Conservation (phyloP, 1,139 yeast species). For the Starmera stellimalicola region DNA sequence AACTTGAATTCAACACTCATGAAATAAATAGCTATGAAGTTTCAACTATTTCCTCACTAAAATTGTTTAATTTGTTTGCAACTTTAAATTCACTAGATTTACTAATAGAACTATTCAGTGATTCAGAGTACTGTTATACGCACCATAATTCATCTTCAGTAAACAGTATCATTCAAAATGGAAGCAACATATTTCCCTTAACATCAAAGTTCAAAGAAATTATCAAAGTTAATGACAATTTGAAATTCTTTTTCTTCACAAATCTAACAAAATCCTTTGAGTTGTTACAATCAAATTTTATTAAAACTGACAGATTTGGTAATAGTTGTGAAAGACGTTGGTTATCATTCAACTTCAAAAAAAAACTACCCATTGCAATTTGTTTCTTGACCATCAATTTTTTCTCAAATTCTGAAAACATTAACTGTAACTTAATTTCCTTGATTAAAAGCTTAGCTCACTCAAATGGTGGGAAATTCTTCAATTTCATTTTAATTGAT, state of each 20-base stretch:
- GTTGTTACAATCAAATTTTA: neutral
- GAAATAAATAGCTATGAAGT: neutral
- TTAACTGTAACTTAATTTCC: neutral
- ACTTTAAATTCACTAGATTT: slow-evolving; percentile 1
- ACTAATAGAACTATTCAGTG: neutral
- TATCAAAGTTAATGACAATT: neutral
- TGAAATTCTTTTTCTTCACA: neutral
- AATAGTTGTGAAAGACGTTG: neutral
- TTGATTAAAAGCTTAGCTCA: neutral
- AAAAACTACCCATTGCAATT: neutral
- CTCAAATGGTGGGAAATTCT: slow-evolving; percentile 1
- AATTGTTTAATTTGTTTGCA: slow-evolving; percentile 1
- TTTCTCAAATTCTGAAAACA: neutral
- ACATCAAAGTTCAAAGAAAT: neutral
- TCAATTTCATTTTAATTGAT: slow-evolving; percentile 2
- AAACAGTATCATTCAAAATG: neutral
- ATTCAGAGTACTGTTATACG: too few species aligned
- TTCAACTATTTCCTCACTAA: neutral
- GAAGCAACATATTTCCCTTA: neutral
- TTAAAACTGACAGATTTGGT: neutral
- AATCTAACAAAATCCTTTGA: neutral
- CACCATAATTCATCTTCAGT: neutral
- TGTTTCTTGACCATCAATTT: neutral
- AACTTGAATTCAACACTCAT: neutral
- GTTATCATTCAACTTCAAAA: neutral